Conservation (phyloP, 2,329 filamentous ascomycete genomes). For the Colletotrichum spaethianum region DNA sequence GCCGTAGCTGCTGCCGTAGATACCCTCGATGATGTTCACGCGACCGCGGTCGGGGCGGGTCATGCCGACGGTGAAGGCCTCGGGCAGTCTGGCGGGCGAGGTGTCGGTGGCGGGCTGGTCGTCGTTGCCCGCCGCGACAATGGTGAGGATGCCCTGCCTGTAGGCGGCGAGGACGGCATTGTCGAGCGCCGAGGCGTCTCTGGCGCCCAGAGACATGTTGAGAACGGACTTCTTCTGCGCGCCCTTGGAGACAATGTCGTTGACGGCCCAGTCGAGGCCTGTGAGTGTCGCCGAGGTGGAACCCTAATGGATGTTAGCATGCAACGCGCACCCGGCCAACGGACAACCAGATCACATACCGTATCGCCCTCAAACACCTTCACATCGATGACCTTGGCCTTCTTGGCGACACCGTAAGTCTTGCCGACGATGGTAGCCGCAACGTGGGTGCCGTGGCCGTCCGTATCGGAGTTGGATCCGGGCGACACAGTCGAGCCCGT, state of each 20-base stretch:
- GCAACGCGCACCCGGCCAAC: slow-evolving; percentile 40
- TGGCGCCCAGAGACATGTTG: slow-evolving; percentile 58
- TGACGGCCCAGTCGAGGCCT: slow-evolving; percentile 47
- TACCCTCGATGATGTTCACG: slow-evolving; percentile 56
- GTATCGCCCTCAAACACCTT: slow-evolving; percentile 47
- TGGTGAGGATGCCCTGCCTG: slow-evolving; percentile 62
- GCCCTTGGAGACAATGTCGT: slow-evolving; percentile 43
- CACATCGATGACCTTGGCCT: slow-evolving; percentile 46
- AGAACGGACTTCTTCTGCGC: slow-evolving; percentile 50
- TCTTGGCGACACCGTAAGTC: slow-evolving; percentile 51
- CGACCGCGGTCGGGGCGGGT: slow-evolving; percentile 37
- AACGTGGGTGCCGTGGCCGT: slow-evolving; percentile 51
- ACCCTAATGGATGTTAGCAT: neutral
- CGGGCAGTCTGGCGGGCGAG: slow-evolving; percentile 60
- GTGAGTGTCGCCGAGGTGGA: slow-evolving; percentile 42
- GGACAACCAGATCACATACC: slow-evolving; percentile 47
- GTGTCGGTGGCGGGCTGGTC: slow-evolving; percentile 51
- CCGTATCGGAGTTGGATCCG: slow-evolving; percentile 39
- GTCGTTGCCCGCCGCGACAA: slow-evolving; percentile 69
- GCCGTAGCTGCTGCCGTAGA: slow-evolving; percentile 59
- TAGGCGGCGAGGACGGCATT: slow-evolving; percentile 60
- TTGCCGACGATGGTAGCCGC: slow-evolving; percentile 49
- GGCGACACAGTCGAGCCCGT: slow-evolving; percentile 44
- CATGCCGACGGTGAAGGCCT: slow-evolving; percentile 48
- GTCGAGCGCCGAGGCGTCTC: slow-evolving; percentile 65